A percentile compares a stretch with the other conserved stretches of the same genome.
These are phyloP conservation scores for Apiotrichum brassicae DNA, from an alignment of 1,284 basidiomycete species.

Conservation along the genomic window DNA sequence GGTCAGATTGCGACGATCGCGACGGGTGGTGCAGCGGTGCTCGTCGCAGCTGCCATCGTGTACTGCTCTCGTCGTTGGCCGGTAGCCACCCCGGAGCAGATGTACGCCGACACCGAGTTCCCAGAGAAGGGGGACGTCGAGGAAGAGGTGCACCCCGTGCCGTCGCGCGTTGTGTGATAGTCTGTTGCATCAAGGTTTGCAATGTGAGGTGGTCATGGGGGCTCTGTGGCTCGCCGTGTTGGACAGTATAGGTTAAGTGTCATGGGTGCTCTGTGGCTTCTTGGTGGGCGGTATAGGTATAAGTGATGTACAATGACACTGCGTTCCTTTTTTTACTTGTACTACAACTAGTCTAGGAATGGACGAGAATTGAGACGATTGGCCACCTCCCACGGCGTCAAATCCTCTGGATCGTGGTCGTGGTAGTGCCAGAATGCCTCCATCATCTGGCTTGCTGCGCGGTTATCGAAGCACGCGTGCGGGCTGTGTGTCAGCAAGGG, in stretches of 20 bases:
- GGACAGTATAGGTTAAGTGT: too few species aligned
- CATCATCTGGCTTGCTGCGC: conserved; percentile 26
- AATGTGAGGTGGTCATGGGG: too few species aligned
- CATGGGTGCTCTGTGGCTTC: too few species aligned
- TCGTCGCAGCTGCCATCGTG: conserved; percentile 26
- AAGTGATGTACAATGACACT: too few species aligned
- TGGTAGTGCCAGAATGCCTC: conserved; percentile 29
- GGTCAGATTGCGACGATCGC: conserved; percentile 40
- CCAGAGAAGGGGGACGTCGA: background rate
- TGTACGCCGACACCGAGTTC: background rate
- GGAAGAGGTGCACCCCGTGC: too few species aligned
- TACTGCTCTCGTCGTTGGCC: conserved; percentile 25
- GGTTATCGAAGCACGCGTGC: conserved; percentile 42
- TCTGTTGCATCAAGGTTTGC: too few species aligned
- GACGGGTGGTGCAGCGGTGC: conserved; percentile 24
- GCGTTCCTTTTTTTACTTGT: too few species aligned
- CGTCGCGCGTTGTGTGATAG: background rate
- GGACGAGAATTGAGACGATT: conserved; percentile 20
- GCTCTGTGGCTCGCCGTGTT: too few species aligned
- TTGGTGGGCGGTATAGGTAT: too few species aligned
- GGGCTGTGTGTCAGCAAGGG: conserved; percentile 16
- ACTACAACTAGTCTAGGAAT: conserved; percentile 24
- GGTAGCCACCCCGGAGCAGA: conserved; percentile 9
- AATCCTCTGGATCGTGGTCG: conserved; percentile 17
- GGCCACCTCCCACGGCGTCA: conserved; percentile 22